A percentile compares a stretch with the other conserved stretches of the same genome.
Conservation (phyloP, 352 stramenopile species). For the Phytophthora multivora region DNA sequence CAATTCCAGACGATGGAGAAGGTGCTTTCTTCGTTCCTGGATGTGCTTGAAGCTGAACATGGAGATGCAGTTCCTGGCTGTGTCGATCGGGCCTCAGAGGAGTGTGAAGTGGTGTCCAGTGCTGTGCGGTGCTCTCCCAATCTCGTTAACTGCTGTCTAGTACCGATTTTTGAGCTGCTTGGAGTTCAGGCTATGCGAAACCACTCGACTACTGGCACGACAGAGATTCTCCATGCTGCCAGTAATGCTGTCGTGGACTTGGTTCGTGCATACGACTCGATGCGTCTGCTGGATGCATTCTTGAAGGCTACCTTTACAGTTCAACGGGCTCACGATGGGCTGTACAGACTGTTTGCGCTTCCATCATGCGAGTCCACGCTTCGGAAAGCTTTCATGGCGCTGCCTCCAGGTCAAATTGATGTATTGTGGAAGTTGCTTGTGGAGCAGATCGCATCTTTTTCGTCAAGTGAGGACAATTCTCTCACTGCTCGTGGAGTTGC, state of each 20-base stretch:
- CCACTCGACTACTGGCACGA: slow-evolving; percentile 2
- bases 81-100: slow-evolving; percentile 25
- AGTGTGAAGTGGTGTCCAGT: slow-evolving; percentile 60
- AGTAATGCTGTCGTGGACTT: slow-evolving; percentile 61
- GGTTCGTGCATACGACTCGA: slow-evolving; percentile 80
- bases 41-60: slow-evolving; percentile 24
- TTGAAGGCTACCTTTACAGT: slow-evolving; percentile 44
- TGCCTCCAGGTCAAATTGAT: slow-evolving; percentile 80
- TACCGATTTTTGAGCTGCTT: slow-evolving; percentile 67
- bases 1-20: slow-evolving; percentile 85
- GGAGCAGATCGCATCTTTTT: slow-evolving; percentile 46
- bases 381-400: slow-evolving; percentile 70
- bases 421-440: slow-evolving; percentile 76
- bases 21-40: slow-evolving; percentile 60
- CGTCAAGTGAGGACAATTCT: slow-evolving; percentile 15
- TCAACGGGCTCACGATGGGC: slow-evolving; percentile 33
- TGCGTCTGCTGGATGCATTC: slow-evolving; percentile 80
- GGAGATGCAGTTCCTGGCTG: slow-evolving; percentile 7
- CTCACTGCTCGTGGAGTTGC: slow-evolving; percentile 33
- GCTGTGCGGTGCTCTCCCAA: slow-evolving; percentile 80
- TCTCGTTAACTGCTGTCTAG: slow-evolving; percentile 66
- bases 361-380: slow-evolving; percentile 49
- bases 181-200: slow-evolving; percentile 30
- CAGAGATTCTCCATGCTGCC: slow-evolving; percentile 10
- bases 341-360: slow-evolving; percentile 60